Evolutionary conservation across 1,284 basidiomycete genomes (phyloP), one percentile per base, ranked within the genome.

Genomic region (Ceratobasidium sp.): DNA sequence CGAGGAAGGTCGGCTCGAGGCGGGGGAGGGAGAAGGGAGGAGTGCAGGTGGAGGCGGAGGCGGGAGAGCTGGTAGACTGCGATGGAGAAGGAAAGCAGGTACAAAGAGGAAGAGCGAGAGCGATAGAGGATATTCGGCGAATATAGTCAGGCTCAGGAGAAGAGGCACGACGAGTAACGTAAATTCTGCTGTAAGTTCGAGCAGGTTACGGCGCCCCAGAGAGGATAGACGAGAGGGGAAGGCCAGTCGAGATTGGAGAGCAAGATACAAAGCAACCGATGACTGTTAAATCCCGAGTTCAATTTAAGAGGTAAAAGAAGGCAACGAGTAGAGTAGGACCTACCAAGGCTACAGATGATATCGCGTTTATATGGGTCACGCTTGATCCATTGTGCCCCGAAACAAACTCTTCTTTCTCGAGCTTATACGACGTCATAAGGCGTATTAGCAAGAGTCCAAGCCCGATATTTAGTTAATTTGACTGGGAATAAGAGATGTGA

Each of bases 361-460:
- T 84, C 54, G 88, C 78, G 80, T 96, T 95, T 79, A 98, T 85
- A 79, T 92, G 89, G 1, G 82, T 83, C 11, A 98, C 85, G 4
- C 89, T 89, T 0, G 92, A 92, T 1, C 96, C 96, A 1, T 87
- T 88, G 82, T 88, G 89, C 56, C 90, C 89, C 19, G 94, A 90
- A 59, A 96, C 92, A 80, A 96, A 98, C 0, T 89, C 90, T 84
- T 96, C 93, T 82, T 98, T 98, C 29, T 87, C 89, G 19, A 85
- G 78, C 83, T 95, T 96, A 86, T 98, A 98, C 78, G 74, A 74
- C 6, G 64, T 39, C 76, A 74, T 76, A 8, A 14, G 9, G 14
- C 37, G 19, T 34, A 22, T 24, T 19, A 9, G 49, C 16, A 9
- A 4, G 19, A 59, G 24, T 6, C n/a, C 19, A 11, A 58, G 16